Conservation (phyloP, 2,329 filamentous ascomycete genomes). For the Lasiodiplodia sp. region DNA sequence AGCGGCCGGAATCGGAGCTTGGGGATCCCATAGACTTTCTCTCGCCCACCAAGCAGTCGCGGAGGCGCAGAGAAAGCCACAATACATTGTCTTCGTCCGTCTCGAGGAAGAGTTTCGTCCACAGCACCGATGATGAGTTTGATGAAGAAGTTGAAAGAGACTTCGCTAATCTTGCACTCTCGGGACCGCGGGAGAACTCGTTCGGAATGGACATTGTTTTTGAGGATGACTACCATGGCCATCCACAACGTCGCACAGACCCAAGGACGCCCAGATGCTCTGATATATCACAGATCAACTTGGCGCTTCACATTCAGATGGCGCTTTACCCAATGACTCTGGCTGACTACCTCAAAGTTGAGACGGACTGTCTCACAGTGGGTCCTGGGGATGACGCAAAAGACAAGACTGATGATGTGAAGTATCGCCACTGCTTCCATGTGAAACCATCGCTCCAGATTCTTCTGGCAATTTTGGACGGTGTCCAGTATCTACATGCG, state of each 20-base stretch:
- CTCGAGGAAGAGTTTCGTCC: constrained; percentile 50
- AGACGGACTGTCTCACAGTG: background rate
- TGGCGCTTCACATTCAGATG: constrained; percentile 73
- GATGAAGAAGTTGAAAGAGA: constrained; percentile 57
- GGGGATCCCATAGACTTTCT: constrained; percentile 32
- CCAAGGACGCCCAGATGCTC: background rate
- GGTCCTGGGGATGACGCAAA: constrained; percentile 31
- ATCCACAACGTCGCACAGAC: constrained; percentile 15
- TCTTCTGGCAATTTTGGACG: constrained; percentile 66
- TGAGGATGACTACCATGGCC: constrained; percentile 24
- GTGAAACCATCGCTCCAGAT: constrained; percentile 63
- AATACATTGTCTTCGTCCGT: constrained; percentile 49
- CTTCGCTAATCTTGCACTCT: constrained; percentile 4
- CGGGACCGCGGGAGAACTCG: constrained; percentile 18
- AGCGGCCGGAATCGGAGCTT: background rate
- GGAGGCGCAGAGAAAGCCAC: constrained; percentile 42
- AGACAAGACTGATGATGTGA: constrained; percentile 39
- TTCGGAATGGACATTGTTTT: constrained; percentile 18
- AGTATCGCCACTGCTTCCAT: constrained; percentile 68
- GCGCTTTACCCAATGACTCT: constrained; percentile 69
- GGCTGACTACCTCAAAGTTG: constrained; percentile 60
- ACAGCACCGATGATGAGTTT: constrained; percentile 44
- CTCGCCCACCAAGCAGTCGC: background rate
- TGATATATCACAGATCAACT: constrained; percentile 29
- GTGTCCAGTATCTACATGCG: constrained; percentile 69